Evolutionary conservation across 225 moss, liverwort and hornwort species (phyloP).

Genomic region (Ulota crispa): DNA sequence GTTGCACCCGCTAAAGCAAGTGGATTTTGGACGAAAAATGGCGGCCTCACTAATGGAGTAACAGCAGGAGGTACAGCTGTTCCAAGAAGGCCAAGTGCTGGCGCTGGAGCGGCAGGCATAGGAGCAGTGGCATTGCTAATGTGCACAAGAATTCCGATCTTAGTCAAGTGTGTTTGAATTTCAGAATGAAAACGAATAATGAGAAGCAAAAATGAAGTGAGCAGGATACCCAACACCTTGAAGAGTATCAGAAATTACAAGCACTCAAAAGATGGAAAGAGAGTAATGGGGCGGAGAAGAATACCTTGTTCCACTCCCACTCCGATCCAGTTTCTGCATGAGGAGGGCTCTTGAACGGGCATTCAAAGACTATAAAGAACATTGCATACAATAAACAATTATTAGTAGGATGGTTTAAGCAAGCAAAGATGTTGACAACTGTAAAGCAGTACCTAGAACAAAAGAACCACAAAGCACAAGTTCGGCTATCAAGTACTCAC

Average conservation of each 20-base stretch:
- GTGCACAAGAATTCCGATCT: constrained; percentile 17
- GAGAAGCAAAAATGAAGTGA: background rate
- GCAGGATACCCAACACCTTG: background rate
- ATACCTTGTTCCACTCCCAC: constrained; percentile 88
- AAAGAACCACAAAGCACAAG: background rate
- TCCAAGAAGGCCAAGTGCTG: constrained; percentile 78
- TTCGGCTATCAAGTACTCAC: constrained; percentile 28
- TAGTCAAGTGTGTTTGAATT: constrained; percentile 5
- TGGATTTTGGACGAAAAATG: constrained; percentile 73
- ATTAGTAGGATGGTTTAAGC: background rate
- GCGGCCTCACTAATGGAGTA: constrained; percentile 72
- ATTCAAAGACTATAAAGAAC: constrained; percentile 76
- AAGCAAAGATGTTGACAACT: background rate
- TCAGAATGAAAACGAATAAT: background rate
- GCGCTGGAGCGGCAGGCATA: constrained; percentile 59
- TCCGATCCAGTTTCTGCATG: constrained; percentile 98
- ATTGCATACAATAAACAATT: background rate
- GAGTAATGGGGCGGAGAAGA: background rate
- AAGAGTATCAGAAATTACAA: background rate
- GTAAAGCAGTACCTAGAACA: background rate
- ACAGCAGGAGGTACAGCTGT: constrained; percentile 64
- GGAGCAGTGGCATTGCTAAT: constrained; percentile 66
- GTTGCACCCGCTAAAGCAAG: constrained; percentile 61
- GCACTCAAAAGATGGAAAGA: background rate
- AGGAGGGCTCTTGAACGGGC: constrained; percentile 97